These are phyloP conservation scores for Scolecobasidium constrictum DNA, from an alignment of 2,329 filamentous ascomycete species.

Conservation along the genomic window DNA sequence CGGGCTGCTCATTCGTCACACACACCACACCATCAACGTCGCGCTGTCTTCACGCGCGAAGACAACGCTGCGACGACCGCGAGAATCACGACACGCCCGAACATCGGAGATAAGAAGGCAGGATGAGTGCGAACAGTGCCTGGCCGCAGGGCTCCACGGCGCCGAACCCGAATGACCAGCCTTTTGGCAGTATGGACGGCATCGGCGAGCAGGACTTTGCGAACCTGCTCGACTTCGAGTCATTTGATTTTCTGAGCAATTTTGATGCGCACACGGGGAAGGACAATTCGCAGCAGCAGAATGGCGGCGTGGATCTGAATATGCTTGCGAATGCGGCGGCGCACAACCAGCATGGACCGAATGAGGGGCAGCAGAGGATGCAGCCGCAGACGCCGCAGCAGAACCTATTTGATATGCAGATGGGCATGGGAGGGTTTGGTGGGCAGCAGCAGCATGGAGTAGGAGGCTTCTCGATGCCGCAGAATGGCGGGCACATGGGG, in stretches of 20 bases:
- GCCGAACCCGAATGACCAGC: neutral
- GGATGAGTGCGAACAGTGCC: neutral
- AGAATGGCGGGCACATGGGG: conserved; percentile 14
- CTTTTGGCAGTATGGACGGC: conserved; percentile 3
- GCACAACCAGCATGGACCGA: conserved; percentile 7
- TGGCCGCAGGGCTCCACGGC: neutral
- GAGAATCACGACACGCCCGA: too few relatives aligned
- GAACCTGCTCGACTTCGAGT: conserved; percentile 3
- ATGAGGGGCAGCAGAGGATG: conserved; percentile 4
- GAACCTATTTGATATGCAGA: conserved; percentile 8
- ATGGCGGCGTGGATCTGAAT: neutral
- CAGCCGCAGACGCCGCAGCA: neutral
- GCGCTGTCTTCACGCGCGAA: too few relatives aligned
- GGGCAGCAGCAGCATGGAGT: neutral
- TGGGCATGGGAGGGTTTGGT: conserved; percentile 1
- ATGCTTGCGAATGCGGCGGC: neutral
- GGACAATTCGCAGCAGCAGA: neutral
- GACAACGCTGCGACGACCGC: too few relatives aligned
- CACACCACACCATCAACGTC: too few relatives aligned
- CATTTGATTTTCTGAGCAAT: conserved; percentile 9
- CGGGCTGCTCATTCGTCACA: too few relatives aligned
- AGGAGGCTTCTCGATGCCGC: neutral
- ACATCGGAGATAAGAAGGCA: too few relatives aligned
- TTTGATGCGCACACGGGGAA: neutral
- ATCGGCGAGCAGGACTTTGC: conserved; percentile 7